A percentile compares a stretch with the other conserved stretches of the same genome.
Evolutionary conservation across 768 basidiomycete species (phyloP).

Genomic region (Mycena crocata): DNA sequence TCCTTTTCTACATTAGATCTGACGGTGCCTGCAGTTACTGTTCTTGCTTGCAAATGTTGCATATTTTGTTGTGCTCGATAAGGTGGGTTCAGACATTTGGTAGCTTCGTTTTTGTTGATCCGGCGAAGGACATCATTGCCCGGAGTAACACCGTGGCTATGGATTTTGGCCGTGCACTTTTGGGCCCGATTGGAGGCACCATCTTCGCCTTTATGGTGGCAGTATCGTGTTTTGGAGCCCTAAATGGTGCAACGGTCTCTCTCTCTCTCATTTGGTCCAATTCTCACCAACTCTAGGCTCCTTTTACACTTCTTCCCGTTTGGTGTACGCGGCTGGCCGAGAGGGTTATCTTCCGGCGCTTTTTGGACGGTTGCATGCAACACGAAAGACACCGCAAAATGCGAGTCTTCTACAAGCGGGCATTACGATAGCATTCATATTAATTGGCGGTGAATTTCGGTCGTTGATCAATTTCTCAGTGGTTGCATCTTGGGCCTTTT

Average conservation of each 20-base stretch:
- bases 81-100: conserved; percentile 52
- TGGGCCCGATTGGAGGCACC: conserved; percentile 88
- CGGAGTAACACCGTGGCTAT: conserved; percentile 88
- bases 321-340: conserved; percentile 90
- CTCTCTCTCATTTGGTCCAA: conserved; percentile 2
- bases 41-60: conserved; percentile 88
- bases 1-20: conserved; percentile 10
- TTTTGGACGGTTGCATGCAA: conserved; percentile 82
- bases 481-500: conserved; percentile 89
- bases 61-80: conserved; percentile 94
- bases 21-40: conserved; percentile 59
- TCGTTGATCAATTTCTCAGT: conserved; percentile 91
- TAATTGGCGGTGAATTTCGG: conserved; percentile 90
- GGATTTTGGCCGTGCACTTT: conserved; percentile 90
- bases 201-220: conserved; percentile 93
- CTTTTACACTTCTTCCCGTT: conserved; percentile 81
- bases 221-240: conserved; percentile 93
- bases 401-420: conserved; percentile 84
- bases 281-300: conserved; percentile 56
- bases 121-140: conserved; percentile 67
- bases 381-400: conserved; percentile 87
- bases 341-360: conserved; percentile 89
- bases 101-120: conserved; percentile 8
- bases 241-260: conserved; percentile 76
- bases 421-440: conserved; percentile 82